Base-by-base conservation (phyloP, 306 rosid genomes). In the Fagus crenata region DNA sequence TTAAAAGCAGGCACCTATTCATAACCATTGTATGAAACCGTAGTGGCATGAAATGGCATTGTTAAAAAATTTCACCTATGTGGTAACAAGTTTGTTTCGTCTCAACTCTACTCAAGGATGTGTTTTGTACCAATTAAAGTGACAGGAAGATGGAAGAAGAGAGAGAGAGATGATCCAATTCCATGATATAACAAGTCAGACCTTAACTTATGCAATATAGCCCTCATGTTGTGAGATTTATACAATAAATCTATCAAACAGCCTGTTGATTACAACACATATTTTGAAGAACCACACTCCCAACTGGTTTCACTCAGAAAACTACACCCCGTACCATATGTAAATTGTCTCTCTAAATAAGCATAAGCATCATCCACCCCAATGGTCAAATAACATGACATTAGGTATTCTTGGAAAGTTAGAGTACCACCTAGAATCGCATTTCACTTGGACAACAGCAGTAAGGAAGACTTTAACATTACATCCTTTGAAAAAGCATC, bases 381-480 rank as follows among this genome's bases (percentile, higher is more conserved):
- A 54, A 36, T 53, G 49, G 18, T 46, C 51, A 54, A 65, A 61
- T 33, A 61, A 12, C 2, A 32, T 1, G 1, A 33, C 67, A 7
- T 3, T 4, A 11, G 32, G 40, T 61, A 33, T n/a, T 37, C 31
- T 7, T 17, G 0, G 51, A 8, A 46, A 13, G 51, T 46, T 46
- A 46, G 51, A 43, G 3, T 58, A 71, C 14, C 18, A 4, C 54
- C 51, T 70, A 75, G 60, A 80, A 58, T 46, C 49, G 43, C 75
- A 67, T 68, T 71, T 67, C 37, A 55, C 55, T 46, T 9, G 51
- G 3, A 46, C 14, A 46, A 9, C 51, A 46, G 51, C 51, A 46
- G 51, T 43, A 43, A 43, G 51, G 9, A 43, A 43, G 51, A 46
- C 13, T 22, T 22, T 46, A 46, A 46, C 51, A 46, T 7, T 46